Percentiles rank a stretch among this genome's conserved stretches.
Evolutionary conservation across 163 green algal species (phyloP).

Genomic region (Dunaliella salina): DNA sequence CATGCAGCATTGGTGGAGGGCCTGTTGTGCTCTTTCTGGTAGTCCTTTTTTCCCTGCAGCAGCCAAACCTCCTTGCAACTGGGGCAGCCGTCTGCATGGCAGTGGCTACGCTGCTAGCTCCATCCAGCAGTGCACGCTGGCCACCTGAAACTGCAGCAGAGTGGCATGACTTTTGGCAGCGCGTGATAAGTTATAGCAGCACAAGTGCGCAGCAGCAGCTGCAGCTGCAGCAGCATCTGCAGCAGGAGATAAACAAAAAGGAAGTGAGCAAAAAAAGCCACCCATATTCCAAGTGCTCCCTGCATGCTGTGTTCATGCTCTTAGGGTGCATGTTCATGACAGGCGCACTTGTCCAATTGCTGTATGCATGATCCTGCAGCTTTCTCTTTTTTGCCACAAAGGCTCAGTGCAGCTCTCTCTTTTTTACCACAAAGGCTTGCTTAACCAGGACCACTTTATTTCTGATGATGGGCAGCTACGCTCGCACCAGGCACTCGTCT

Average conservation of each 20-base stretch:
- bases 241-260: not conserved
- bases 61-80: not conserved
- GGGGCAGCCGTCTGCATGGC: not conserved
- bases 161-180: not conserved
- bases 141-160: not conserved
- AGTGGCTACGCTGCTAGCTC: not conserved
- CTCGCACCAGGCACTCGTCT: no score
- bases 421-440: no score
- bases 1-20: not conserved
- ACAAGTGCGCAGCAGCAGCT: not conserved
- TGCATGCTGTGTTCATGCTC: not conserved
- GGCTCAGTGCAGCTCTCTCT: no score
- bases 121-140: not conserved
- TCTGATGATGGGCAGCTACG: no score
- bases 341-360: not conserved
- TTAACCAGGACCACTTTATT: no score
- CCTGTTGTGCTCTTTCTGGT: conserved; percentile 1
- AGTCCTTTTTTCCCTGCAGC: not conserved
- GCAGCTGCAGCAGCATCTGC: not conserved
- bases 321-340: not conserved
- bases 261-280: not conserved
- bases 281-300: not conserved
- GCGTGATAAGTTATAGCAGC: not conserved
- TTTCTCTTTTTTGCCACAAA: not conserved
- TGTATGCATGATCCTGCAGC: not conserved